A percentile compares a stretch with the other conserved stretches of the same genome.
phyloP scores from a whole-genome alignment of 2,329 filamentous ascomycete species.

The Thelonectria discophora region DNA sequence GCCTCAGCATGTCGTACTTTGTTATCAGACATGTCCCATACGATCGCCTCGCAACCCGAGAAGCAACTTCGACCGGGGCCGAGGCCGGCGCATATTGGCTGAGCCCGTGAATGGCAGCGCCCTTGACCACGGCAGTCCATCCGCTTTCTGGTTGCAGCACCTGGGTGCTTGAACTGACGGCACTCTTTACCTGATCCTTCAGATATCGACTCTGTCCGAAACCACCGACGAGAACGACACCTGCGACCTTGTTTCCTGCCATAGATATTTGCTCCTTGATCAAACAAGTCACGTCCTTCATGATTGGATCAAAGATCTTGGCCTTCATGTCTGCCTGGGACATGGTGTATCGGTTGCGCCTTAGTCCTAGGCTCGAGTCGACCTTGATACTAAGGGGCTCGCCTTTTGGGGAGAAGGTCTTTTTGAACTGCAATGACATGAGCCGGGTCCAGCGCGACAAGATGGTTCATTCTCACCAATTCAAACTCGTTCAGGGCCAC shows the following conservation, averaged over 20 bases:
- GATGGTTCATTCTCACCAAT: constrained; percentile 52
- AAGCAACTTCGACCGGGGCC: constrained; percentile 45
- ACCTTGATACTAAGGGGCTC: constrained; percentile 49
- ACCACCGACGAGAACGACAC: constrained; percentile 59
- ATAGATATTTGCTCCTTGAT: constrained; percentile 53
- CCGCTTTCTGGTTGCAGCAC: constrained; percentile 59
- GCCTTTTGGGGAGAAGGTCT: constrained; percentile 48
- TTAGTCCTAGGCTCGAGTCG: constrained; percentile 46
- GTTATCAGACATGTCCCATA: constrained; percentile 50
- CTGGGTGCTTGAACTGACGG: constrained; percentile 48
- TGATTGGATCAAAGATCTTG: constrained; percentile 56
- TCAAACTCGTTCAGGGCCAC: constrained; percentile 56
- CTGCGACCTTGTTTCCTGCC: constrained; percentile 47
- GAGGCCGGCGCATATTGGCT: constrained; percentile 43
- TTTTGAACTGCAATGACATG: constrained; percentile 48
- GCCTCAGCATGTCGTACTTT: constrained; percentile 49
- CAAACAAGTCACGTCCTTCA: constrained; percentile 54
- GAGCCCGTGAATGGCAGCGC: constrained; percentile 57
- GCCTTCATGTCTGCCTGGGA: constrained; percentile 71
- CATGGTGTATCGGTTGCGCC: constrained; percentile 45
- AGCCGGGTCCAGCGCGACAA: constrained; percentile 8
- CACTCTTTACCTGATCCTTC: constrained; percentile 50
- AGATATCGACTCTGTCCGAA: constrained; percentile 58
- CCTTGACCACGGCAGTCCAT: constrained; percentile 61
- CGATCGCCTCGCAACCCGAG: constrained; percentile 49